Percentiles rank a stretch among this genome's conserved stretches.
Conservation (phyloP, 495 filamentous ascomycete species). For the Jackrogersella minutella region DNA sequence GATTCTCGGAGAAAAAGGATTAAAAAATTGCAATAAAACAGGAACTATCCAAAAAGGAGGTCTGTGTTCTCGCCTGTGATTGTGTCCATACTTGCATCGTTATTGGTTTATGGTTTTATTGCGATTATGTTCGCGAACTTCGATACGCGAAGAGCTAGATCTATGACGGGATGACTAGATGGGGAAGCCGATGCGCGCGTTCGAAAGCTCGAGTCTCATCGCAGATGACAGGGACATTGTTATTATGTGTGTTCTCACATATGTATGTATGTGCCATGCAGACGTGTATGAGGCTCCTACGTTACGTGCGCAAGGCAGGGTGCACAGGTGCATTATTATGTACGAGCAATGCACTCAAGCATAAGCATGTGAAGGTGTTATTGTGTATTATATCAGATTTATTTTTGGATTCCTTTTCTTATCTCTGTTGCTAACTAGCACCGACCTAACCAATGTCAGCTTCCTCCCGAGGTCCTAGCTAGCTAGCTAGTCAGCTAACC, state of each 20-base stretch:
- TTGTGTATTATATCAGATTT: constrained; percentile 9
- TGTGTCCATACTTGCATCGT: background rate
- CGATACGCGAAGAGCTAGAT: constrained; percentile 6
- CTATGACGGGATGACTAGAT: constrained; percentile 23
- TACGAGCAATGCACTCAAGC: background rate
- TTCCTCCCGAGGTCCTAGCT: no score
- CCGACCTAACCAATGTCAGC: background rate
- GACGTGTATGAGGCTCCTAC: constrained; percentile 13
- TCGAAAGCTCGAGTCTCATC: background rate
- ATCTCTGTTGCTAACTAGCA: background rate
- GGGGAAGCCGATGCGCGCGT: constrained; percentile 27
- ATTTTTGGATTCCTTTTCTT: background rate
- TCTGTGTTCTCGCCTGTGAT: background rate
- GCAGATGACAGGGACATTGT: background rate
- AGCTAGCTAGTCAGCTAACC: background rate
- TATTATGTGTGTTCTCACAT: background rate
- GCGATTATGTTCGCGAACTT: background rate
- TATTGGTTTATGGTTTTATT: background rate
- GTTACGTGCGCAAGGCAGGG: background rate
- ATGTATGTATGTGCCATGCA: background rate
- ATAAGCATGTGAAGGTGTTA: constrained; percentile 2
- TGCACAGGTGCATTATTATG: background rate
- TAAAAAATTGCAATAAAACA: background rate
- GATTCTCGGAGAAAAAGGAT: constrained; percentile 4
- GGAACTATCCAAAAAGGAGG: background rate